These are phyloP conservation scores for Microcyclospora tardicrescens DNA, from an alignment of 2,329 filamentous ascomycete genomes.

Conservation along the genomic window DNA sequence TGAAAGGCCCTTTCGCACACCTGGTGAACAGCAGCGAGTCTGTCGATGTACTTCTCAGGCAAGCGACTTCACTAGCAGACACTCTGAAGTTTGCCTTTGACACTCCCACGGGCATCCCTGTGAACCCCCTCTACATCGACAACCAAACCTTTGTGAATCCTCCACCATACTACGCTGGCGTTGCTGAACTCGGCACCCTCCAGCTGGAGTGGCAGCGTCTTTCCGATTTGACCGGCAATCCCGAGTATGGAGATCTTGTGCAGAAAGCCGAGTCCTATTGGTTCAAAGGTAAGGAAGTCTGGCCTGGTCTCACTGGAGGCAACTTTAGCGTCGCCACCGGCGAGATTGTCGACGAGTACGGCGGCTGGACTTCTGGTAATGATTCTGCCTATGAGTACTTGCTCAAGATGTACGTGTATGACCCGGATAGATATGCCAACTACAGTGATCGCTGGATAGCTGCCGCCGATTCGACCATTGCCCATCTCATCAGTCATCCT, in stretches of 20 bases:
- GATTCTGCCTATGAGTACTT: slow-evolving; percentile 24
- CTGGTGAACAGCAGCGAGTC: slow-evolving; percentile 3
- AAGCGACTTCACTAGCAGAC: slow-evolving; percentile 11
- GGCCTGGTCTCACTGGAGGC: slow-evolving; percentile 18
- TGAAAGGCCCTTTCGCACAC: slow-evolving; percentile 11
- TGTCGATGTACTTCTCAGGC: slow-evolving; percentile 7
- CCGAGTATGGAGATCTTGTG: slow-evolving; percentile 7
- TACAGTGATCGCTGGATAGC: slow-evolving; percentile 18
- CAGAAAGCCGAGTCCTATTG: slow-evolving; percentile 8
- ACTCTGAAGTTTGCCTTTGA: slow-evolving; percentile 12
- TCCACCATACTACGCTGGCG: slow-evolving; percentile 9
- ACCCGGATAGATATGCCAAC: slow-evolving; percentile 9
- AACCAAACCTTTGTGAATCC: slow-evolving; percentile 1
- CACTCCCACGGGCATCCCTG: slow-evolving; percentile 11
- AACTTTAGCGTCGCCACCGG: slow-evolving; percentile 15
- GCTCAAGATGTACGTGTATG: slow-evolving; percentile 23
- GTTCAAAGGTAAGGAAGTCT: slow-evolving; percentile 10
- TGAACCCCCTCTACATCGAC: slow-evolving; percentile 7
- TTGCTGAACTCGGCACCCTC: slow-evolving; percentile 10
- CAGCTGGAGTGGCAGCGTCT: slow-evolving; percentile 15
- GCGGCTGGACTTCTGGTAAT: slow-evolving; percentile 21
- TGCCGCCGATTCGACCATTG: slow-evolving; percentile 22
- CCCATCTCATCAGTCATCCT: slow-evolving; percentile 17
- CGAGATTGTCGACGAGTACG: slow-evolving; percentile 17
- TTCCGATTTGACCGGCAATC: slow-evolving; percentile 15